Conservation (phyloP, 1,284 basidiomycete species). For the Malassezia psittaci region DNA sequence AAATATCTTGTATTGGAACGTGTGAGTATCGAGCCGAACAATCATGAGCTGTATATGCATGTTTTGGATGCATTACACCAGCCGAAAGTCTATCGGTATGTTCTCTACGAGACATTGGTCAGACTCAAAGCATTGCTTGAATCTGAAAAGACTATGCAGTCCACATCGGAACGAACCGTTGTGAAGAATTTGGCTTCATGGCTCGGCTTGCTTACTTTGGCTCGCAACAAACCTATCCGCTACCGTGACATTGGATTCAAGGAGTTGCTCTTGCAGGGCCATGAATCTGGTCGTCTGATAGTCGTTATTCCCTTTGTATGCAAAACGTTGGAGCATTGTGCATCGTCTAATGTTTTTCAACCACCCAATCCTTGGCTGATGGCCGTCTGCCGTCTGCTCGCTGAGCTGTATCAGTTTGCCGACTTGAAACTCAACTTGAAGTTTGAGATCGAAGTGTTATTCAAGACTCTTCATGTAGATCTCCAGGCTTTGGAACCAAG, state of each 20-base stretch:
- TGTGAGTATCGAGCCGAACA: constrained; percentile 91
- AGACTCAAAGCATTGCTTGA: constrained; percentile 78
- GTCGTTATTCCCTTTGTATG: constrained; percentile 97
- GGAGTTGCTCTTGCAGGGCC: constrained; percentile 87
- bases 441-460: constrained; percentile 96
- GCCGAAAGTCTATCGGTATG: constrained; percentile 50
- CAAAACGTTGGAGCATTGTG: constrained; percentile 85
- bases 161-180: constrained; percentile 67
- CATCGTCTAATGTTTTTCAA: constrained; percentile 79
- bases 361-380: constrained; percentile 98
- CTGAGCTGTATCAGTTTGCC: constrained; percentile 90
- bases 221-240: constrained; percentile 80
- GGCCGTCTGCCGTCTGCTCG: constrained; percentile 80
- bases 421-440: constrained; percentile 94
- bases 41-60: constrained; percentile 86
- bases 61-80: constrained; percentile 67
- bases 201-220: constrained; percentile 87
- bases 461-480: constrained; percentile 80
- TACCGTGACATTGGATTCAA: constrained; percentile 92
- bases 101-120: constrained; percentile 79
- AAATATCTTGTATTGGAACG: constrained; percentile 94
- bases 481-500: constrained; percentile 77
- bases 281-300: constrained; percentile 78
- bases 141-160: constrained; percentile 76
- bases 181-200: constrained; percentile 92